A percentile compares a stretch with the other conserved stretches of the same genome.
These are phyloP conservation scores for Cyclanthera cordifolia DNA, from an alignment of 306 rosid genomes.

Conservation along the genomic window DNA sequence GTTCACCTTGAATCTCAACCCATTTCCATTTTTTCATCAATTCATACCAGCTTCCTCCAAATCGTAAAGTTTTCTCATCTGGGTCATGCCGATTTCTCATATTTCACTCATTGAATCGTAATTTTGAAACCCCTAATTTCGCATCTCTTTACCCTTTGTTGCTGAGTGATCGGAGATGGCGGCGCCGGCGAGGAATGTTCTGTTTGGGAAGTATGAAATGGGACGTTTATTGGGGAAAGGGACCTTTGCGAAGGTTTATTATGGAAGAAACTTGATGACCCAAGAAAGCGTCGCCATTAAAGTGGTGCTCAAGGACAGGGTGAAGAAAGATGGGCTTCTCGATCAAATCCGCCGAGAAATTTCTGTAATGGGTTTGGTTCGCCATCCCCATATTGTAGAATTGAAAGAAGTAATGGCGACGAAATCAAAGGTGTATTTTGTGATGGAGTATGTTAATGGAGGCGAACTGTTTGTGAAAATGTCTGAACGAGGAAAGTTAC, in stretches of 20 bases:
- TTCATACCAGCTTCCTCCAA: neutral
- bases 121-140: neutral
- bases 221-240: constrained; percentile 66
- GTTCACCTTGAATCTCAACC: neutral
- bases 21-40: neutral
- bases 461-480: constrained; percentile 57
- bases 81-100: neutral
- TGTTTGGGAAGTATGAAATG: constrained; percentile 67
- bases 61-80: neutral
- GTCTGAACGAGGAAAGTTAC: constrained; percentile 35
- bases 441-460: constrained; percentile 58
- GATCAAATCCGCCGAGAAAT: constrained; percentile 72
- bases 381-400: constrained; percentile 59
- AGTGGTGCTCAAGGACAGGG: constrained; percentile 47
- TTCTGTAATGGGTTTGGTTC: constrained; percentile 57
- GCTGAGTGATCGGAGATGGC: neutral
- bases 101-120: neutral
- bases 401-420: constrained; percentile 89
- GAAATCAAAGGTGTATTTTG: constrained; percentile 46
- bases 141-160: neutral
- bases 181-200: constrained; percentile 16
- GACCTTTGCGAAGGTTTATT: constrained; percentile 63
- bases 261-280: constrained; percentile 32
- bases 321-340: constrained; percentile 48
- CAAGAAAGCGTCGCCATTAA: constrained; percentile 67